Percentiles rank a stretch among this genome's conserved stretches.
phyloP scores from a whole-genome alignment of 345 rosid genomes.

The Camelina neglecta region DNA sequence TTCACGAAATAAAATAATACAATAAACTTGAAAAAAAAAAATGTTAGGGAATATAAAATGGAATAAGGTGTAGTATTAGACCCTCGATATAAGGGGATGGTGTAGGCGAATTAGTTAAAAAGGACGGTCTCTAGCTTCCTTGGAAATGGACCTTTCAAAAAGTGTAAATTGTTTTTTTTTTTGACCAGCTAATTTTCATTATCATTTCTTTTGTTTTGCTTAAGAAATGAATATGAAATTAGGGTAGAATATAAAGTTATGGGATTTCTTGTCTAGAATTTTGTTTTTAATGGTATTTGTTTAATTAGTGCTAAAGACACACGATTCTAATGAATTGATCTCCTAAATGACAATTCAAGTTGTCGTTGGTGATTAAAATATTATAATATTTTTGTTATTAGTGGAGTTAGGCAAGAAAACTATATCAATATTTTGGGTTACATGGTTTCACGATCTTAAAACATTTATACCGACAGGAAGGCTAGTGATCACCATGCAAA shows the following conservation, averaged over 20 bases:
- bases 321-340: conserved; percentile 24
- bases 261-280: conserved; percentile 17
- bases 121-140: conserved; percentile 58
- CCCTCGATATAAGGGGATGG: conserved; percentile 49
- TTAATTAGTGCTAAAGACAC: conserved; percentile 14
- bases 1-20: conserved; percentile 9
- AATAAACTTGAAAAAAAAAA: background rate
- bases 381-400: background rate
- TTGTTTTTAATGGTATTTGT: background rate
- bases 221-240: conserved; percentile 26
- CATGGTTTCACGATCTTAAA: conserved; percentile 20
- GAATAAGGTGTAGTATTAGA: conserved; percentile 46
- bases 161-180: conserved; percentile 37
- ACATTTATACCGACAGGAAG: conserved; percentile 8
- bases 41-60: conserved; percentile 44
- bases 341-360: conserved; percentile 30
- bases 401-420: conserved; percentile 39
- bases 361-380: conserved; percentile 27
- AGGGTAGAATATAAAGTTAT: conserved; percentile 1
- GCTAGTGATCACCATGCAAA: background rate
- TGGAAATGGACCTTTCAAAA: conserved; percentile 43
- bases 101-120: conserved; percentile 44
- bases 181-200: conserved; percentile 21
- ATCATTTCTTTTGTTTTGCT: background rate
- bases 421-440: conserved; percentile 21